phyloP scores from a whole-genome alignment of 2,329 filamentous ascomycete species.

The Fusarium chaquense region DNA sequence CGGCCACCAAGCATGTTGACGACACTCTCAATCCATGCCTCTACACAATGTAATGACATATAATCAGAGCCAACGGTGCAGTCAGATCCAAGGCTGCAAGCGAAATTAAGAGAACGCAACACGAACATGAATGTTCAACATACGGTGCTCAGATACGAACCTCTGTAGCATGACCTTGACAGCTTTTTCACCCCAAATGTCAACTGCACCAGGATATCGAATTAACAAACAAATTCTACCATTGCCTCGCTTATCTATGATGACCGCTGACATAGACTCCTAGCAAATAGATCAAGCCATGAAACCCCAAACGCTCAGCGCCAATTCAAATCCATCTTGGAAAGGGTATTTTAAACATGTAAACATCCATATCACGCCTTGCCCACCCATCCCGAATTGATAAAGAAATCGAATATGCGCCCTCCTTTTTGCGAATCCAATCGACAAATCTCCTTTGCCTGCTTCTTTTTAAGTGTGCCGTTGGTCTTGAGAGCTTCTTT shows the following conservation, averaged over 20 bases:
- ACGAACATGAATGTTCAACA: neutral
- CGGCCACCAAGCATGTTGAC: too few species aligned
- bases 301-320: slow-evolving; percentile 33
- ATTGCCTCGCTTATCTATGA: slow-evolving; percentile 22
- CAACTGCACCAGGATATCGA: neutral
- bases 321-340: slow-evolving; percentile 28
- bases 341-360: slow-evolving; percentile 45
- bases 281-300: neutral
- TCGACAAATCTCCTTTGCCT: slow-evolving; percentile 85
- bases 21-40: too few species aligned
- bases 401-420: slow-evolving; percentile 93
- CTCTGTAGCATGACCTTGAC: neutral
- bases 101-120: too few species aligned
- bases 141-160: neutral
- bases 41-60: too few species aligned
- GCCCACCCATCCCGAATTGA: slow-evolving; percentile 90
- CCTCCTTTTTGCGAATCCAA: slow-evolving; percentile 88
- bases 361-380: slow-evolving; percentile 69
- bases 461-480: slow-evolving; percentile 92
- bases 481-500: slow-evolving; percentile 91
- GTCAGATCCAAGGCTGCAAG: too few species aligned
- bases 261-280: slow-evolving; percentile 2
- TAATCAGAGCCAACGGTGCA: too few species aligned
- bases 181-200: neutral
- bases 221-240: neutral